Percentiles rank a stretch among this genome's conserved stretches.
Evolutionary conservation across 371 early-diverging fungal genomes (phyloP).

Genomic region (Mucor irregularis): DNA sequence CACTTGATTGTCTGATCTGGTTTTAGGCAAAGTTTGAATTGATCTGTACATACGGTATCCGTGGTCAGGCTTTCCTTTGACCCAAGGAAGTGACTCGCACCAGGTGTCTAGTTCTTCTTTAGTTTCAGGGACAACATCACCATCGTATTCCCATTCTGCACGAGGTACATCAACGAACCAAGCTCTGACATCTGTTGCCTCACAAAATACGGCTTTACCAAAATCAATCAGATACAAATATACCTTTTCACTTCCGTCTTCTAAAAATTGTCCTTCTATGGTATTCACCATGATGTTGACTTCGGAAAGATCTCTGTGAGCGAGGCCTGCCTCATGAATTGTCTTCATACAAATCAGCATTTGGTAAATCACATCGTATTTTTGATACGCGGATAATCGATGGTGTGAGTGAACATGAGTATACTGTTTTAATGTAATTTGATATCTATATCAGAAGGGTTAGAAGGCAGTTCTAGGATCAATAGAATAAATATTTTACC

Average conservation of each 20-base stretch:
- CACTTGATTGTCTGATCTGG: constrained; percentile 50
- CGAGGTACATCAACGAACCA: constrained; percentile 60
- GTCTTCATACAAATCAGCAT: constrained; percentile 64
- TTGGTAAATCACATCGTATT: constrained; percentile 57
- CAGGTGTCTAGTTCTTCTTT: constrained; percentile 51
- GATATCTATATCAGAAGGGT: constrained; percentile 27
- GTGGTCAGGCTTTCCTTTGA: constrained; percentile 63
- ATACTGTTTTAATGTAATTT: constrained; percentile 61
- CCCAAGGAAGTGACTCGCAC: constrained; percentile 53
- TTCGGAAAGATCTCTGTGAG: constrained; percentile 68
- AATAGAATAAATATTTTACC: constrained; percentile 14
- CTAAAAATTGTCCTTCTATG: constrained; percentile 38
- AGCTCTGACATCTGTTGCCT: constrained; percentile 49
- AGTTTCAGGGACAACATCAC: constrained; percentile 47
- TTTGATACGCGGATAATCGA: constrained; percentile 60
- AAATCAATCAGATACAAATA: constrained; percentile 65
- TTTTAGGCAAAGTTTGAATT: constrained; percentile 62
- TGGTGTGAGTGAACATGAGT: constrained; percentile 59
- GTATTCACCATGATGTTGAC: constrained; percentile 70
- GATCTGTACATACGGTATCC: constrained; percentile 66
- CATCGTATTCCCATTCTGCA: constrained; percentile 42
- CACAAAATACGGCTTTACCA: constrained; percentile 65
- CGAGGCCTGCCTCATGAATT: constrained; percentile 62
- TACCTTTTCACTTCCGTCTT: constrained; percentile 56
- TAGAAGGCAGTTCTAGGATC: background rate